Evolutionary conservation across 2,329 filamentous ascomycete genomes (phyloP).

Genomic region (Botryotinia calthae): DNA sequence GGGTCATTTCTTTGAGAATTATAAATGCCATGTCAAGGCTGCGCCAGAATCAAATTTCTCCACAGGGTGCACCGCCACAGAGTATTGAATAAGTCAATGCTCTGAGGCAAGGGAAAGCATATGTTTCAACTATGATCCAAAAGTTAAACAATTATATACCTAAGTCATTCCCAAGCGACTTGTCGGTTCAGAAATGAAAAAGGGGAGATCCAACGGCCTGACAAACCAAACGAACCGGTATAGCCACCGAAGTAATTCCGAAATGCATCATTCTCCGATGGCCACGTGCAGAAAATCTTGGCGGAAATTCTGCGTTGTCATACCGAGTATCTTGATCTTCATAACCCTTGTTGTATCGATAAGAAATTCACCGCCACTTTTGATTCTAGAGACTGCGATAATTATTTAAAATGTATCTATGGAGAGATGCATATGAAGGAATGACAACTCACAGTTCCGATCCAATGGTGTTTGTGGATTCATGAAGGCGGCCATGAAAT

Average conservation of each 20-base stretch:
- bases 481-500: background rate
- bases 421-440: background rate
- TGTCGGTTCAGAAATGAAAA: background rate
- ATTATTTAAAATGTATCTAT: background rate
- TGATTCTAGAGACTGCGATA: background rate
- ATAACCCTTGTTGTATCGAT: constrained; percentile 3
- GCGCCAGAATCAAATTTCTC: background rate
- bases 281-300: constrained; percentile 2
- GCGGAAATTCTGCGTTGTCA: constrained; percentile 14
- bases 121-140: background rate
- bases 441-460: background rate
- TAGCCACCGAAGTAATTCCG: background rate
- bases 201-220: background rate
- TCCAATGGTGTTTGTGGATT: constrained; percentile 3
- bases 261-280: background rate
- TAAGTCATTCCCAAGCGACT: background rate
- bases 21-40: background rate
- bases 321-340: background rate
- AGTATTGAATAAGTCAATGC: background rate
- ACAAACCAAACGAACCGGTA: background rate
- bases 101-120: background rate
- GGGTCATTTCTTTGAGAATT: background rate
- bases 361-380: constrained; percentile 15
- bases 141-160: background rate
- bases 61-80: background rate